Base-by-base conservation (phyloP, 2,329 filamentous ascomycete species). In the Fusarium udum region DNA sequence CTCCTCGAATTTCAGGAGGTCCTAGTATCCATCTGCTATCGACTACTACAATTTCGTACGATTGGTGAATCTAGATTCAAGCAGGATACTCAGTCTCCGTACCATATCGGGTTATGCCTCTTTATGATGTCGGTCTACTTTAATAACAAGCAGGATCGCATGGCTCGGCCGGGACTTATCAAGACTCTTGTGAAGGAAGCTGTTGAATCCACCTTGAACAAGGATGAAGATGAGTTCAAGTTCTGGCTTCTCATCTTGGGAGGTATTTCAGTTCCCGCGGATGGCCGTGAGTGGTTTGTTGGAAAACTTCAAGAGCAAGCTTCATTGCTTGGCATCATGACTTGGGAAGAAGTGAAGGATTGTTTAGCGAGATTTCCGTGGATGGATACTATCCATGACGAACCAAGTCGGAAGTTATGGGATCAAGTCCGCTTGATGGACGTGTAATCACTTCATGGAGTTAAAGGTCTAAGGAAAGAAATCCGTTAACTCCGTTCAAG, bases 1-100 rank as follows among this genome's bases (percentile, higher is more conserved):
- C 14, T 68, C 4, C 16, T 68, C 2, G 65, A 68, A 4, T 63
- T 68, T 2, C 65, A 68, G 28, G 65, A 68, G 12, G 34, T 42
- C 5, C 4, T 68, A 1, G n/a, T 53, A 3, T 68, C 65, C 0
- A 28, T 68, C 3, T 39, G 64, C 12, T 68, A 68, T 3, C 42
- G 42, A 4, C 48, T 68, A 0, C 36, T 68, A 2, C 3, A 7
- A 6, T 68, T 68, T 6, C 34, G 40, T 1, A 49, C 64, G 2
- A 32, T 63, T 1, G 5, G 8, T 1, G 26, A 49, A 3, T 24
- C 65, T 0, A 43, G 42, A 6, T 0, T 13, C 22, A 36, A 9
- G 16, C 8, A 9, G 1, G 48, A 40, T 22, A 12, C 10, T 10
- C 46, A 63, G 1, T 63, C 64, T 1, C 9, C 20, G 0, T 28